Base-by-base conservation (phyloP, 257 asterid species). In the Marsdenia floribunda region DNA sequence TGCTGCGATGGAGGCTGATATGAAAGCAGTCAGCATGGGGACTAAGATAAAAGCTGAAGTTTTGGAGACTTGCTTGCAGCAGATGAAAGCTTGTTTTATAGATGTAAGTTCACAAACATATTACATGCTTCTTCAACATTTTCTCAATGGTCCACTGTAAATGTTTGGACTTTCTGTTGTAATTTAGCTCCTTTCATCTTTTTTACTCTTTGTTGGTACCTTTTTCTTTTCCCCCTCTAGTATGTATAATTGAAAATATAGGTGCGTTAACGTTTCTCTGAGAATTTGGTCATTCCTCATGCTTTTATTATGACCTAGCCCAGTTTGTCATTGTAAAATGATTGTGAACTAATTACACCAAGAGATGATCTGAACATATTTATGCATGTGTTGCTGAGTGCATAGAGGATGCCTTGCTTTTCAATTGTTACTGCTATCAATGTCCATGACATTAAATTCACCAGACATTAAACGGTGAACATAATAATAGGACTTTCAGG, bases 1-100 rank as follows among this genome's bases (percentile, higher is more conserved):
- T 74, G 89, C 97, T 78, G 81, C 79, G 87, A 89, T 92, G 99
- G 99, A 94, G 82, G 79, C 91, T 46, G 98, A 94, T 83, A 91
- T 92, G 97, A 88, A 84, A 84, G 93, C 90, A 70, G 97, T 92
- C 85, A 86, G 97, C 86, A 74, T 77, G 68, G 99, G 98, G 74
- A 82, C 87, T 69, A 94, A 94, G 86, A 83, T 88, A 81, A 94
- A 89, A 84, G 78, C 85, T 59, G 96, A 94, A 82, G 98, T 94
- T 81, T 74, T 92, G 91, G 96, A 84, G 79, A 71, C 87, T 88
- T 94, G 96, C 83, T 85, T 92, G 67, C 98, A 88, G 80, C 91
- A 87, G 80, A 94, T 94, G 99, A 90, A 87, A 83, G 88, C 95
- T 58, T 90, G 99, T 80, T 94, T 94, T 78, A 44, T 83, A 81